Conservation (phyloP, 352 stramenopile genomes). For the Pythium brachiatum region DNA sequence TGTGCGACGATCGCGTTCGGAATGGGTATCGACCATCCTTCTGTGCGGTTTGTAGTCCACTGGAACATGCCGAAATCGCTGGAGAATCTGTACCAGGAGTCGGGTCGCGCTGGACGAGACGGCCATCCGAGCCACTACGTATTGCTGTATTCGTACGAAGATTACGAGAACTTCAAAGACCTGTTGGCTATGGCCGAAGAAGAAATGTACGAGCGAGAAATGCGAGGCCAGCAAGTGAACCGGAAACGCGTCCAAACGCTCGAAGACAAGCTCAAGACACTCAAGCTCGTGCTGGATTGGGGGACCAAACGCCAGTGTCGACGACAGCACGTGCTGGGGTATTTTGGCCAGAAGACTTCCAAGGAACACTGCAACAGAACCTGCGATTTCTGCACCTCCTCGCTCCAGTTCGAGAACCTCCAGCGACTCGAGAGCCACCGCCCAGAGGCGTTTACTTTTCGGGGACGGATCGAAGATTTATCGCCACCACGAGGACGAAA, state of each 20-base stretch:
- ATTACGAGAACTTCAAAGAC: constrained; percentile 43
- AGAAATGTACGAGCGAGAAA: constrained; percentile 29
- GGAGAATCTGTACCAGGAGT: constrained; percentile 97
- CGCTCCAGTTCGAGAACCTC: constrained; percentile 30
- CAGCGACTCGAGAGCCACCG: constrained; percentile 9
- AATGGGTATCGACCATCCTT: constrained; percentile 91
- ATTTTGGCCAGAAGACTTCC: constrained; percentile 45
- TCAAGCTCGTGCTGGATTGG: constrained; percentile 37
- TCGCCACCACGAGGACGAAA: background rate
- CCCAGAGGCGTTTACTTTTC: constrained; percentile 9
- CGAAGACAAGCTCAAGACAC: constrained; percentile 28
- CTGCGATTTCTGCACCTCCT: constrained; percentile 49
- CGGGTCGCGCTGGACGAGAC: constrained; percentile 93
- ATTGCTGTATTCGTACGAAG: constrained; percentile 62
- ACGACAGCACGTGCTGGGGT: constrained; percentile 40
- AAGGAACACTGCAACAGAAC: constrained; percentile 35
- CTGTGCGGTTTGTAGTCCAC: constrained; percentile 89
- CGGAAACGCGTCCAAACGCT: constrained; percentile 9
- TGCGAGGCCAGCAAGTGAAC: background rate
- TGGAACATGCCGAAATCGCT: constrained; percentile 84
- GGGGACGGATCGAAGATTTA: background rate
- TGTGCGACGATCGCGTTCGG: constrained; percentile 93
- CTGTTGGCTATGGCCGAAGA: constrained; percentile 19
- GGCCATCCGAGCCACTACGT: constrained; percentile 81
- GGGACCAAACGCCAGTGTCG: constrained; percentile 39